These are phyloP conservation scores for Globisporangium nunn DNA, from an alignment of 352 stramenopile genomes.

Conservation along the genomic window DNA sequence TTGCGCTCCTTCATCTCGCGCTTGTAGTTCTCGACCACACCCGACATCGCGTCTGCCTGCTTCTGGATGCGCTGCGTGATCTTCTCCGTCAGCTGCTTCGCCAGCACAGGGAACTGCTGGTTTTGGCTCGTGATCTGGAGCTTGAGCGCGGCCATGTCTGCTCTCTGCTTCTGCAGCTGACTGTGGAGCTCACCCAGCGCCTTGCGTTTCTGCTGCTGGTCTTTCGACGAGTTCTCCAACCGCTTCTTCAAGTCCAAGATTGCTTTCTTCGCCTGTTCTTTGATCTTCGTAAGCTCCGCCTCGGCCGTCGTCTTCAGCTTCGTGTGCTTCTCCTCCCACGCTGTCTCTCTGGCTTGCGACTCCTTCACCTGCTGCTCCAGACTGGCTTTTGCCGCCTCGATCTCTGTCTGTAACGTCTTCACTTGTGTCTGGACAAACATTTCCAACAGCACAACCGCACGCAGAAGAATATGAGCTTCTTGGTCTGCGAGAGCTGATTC, in stretches of 20 bases:
- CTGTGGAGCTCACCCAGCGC: slow-evolving; percentile 29
- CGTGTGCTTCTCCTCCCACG: slow-evolving; percentile 57
- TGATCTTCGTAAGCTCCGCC: slow-evolving; percentile 72
- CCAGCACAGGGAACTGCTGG: slow-evolving; percentile 46
- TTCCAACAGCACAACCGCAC: not conserved
- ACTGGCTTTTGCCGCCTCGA: slow-evolving; percentile 29
- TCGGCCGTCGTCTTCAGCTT: slow-evolving; percentile 78
- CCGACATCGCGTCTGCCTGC: slow-evolving; percentile 73
- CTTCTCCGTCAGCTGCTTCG: slow-evolving; percentile 69
- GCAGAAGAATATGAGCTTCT: not conserved
- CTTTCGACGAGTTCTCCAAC: slow-evolving; percentile 52
- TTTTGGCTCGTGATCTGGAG: slow-evolving; percentile 41
- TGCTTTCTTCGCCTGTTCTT: slow-evolving; percentile 84
- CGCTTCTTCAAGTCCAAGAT: slow-evolving; percentile 81
- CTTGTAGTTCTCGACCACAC: slow-evolving; percentile 87
- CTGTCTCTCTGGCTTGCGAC: slow-evolving; percentile 33
- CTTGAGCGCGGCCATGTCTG: slow-evolving; percentile 42
- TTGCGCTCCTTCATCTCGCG: slow-evolving; percentile 85
- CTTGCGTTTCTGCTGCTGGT: slow-evolving; percentile 46
- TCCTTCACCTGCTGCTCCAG: slow-evolving; percentile 49
- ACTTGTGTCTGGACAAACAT: slow-evolving; percentile 22
- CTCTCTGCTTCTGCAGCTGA: slow-evolving; percentile 52
- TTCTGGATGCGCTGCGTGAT: slow-evolving; percentile 63
- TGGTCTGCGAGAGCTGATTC: too few relatives aligned
- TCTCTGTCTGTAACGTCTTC: slow-evolving; percentile 26